Base-by-base conservation (phyloP, 1,139 yeast species). In the Candida smagusa region DNA sequence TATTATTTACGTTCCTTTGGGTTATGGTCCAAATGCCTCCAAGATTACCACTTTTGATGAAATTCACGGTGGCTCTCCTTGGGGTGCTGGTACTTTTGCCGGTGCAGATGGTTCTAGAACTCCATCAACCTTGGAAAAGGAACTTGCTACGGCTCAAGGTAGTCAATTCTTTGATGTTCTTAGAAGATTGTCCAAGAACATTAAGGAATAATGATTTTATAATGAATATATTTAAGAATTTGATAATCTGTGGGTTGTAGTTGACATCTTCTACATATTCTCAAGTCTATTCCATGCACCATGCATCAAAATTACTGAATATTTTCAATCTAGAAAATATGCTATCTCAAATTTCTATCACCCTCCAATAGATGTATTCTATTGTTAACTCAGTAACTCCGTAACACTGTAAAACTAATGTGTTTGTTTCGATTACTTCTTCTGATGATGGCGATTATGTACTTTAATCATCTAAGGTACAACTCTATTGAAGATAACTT, bases 61-160 rank as follows among this genome's bases (percentile, higher is more conserved):
- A 51, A 52, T 56, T 34, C 69, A 61, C 45, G 72, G 72, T 38
- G 60, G 65, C 21, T 61, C 68, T 35, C 65, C 71, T 29, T 64
- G 67, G 63, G 72, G 71, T 42, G 68, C 71, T 27, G 72, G 72
- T 39, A 49, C 65, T 31, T 58, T 56, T 43, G 68, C 72, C 23
- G 64, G 61, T 27, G 48, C 52, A 11, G 68, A 61, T 42, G 71
- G 72, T 28, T 56, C 65, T 26, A 62, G 71, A 58, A 44, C 50
- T 39, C 65, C 66, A 19, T 46, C 59, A 38, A 52, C 50, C 13
- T 50, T 61, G 45, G 72, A 65, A 47, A 54, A 59, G 50, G 58
- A 56, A 36, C 47, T 65, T 36, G 65, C 65, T 22, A 42, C 44
- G 33, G 47, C 50, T 42, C 71, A 65, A 50, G 72, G 69, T 44